Conservation (phyloP, 2,329 filamentous ascomycete genomes). For the Exophiala dermatitidis region DNA sequence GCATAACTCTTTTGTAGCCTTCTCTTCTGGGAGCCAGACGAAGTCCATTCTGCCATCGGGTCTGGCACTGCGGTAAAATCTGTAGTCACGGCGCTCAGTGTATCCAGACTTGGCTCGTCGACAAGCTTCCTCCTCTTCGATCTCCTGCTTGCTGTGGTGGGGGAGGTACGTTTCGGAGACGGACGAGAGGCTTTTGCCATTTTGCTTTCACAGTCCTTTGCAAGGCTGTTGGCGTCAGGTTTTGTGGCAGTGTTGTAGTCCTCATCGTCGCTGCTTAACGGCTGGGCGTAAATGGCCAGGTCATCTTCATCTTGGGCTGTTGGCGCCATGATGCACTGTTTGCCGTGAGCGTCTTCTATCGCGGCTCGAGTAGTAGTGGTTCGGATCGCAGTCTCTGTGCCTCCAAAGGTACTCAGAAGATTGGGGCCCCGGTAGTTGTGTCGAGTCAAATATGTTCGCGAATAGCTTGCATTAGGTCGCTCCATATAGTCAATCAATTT, state of each 20-base stretch:
- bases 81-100: not conserved
- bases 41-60: constrained; percentile 5
- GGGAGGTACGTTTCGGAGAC: constrained; percentile 9
- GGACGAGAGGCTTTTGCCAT: constrained; percentile 1
- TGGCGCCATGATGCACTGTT: not conserved
- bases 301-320: constrained; percentile 9
- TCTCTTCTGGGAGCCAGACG: constrained; percentile 16
- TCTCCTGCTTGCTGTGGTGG: constrained; percentile 11
- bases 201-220: not conserved
- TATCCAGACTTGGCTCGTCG: constrained; percentile 4
- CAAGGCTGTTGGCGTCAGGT: constrained; percentile 21
- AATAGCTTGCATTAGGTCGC: constrained; percentile 15
- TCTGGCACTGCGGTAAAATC: not conserved
- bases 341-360: not conserved
- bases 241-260: constrained; percentile 33
- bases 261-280: constrained; percentile 18
- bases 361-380: not conserved
- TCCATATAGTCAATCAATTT: constrained; percentile 6
- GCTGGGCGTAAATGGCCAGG: constrained; percentile 13
- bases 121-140: constrained; percentile 16
- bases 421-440: constrained; percentile 13
- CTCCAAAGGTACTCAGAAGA: constrained; percentile 10
- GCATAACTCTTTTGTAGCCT: constrained; percentile 12
- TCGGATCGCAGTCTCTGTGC: not conserved
- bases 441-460: constrained; percentile 14